A percentile compares a stretch with the other conserved stretches of the same genome.
phyloP scores from a whole-genome alignment of 129 eudicot genomes.

The sunflower (Helianthus annuus) region DNA sequence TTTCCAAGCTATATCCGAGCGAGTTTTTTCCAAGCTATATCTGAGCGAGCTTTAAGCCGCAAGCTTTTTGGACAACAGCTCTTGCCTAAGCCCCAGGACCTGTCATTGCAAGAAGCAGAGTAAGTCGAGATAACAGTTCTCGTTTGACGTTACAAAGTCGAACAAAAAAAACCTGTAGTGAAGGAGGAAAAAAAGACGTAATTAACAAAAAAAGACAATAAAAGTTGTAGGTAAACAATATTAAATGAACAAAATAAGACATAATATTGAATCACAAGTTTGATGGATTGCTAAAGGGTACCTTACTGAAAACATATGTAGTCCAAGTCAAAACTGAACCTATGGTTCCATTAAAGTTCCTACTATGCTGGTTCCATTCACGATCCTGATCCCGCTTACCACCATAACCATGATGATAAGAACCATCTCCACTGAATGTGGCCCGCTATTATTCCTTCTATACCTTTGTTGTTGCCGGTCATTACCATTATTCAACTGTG shows the following conservation, averaged over 20 bases:
- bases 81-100: conserved; percentile 22
- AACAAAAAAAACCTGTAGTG: conserved; percentile 11
- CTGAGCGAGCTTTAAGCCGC: too few relatives aligned
- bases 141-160: neutral
- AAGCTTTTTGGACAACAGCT: neutral
- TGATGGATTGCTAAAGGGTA: too few relatives aligned
- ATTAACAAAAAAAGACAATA: neutral
- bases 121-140: neutral
- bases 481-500: conserved; percentile 45
- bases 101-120: conserved; percentile 10
- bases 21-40: too few relatives aligned
- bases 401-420: conserved; percentile 55
- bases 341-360: conserved; percentile 43
- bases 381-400: conserved; percentile 84
- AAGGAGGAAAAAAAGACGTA: neutral
- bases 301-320: too few relatives aligned
- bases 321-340: too few relatives aligned
- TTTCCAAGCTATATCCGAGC: too few relatives aligned
- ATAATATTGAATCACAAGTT: too few relatives aligned
- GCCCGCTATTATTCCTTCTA: conserved; percentile 70
- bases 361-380: conserved; percentile 62
- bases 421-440: conserved; percentile 58
- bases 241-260: too few relatives aligned
- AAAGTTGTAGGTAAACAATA: neutral
- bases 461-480: conserved; percentile 60